A percentile compares a stretch with the other conserved stretches of the same genome.
Conservation (phyloP, 1,139 yeast species). For the Protomyces gravidus region DNA sequence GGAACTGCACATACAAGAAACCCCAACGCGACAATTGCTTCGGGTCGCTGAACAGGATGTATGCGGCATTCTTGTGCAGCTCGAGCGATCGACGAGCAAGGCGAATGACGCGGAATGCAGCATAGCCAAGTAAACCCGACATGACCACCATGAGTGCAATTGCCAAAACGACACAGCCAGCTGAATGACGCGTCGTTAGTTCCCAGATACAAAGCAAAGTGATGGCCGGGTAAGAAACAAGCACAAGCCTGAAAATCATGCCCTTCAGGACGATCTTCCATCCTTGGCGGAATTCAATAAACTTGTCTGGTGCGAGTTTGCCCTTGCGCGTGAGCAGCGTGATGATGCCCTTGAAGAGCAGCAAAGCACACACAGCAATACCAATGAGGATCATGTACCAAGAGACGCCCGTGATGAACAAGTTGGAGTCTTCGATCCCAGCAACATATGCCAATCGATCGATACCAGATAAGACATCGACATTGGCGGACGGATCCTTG, state of each 20-base stretch:
- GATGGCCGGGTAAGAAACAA: slow-evolving; percentile 57
- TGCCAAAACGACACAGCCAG: slow-evolving; percentile 77
- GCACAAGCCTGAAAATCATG: slow-evolving; percentile 66
- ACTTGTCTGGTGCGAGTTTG: slow-evolving; percentile 48
- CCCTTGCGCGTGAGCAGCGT: slow-evolving; percentile 65
- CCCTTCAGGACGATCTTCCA: slow-evolving; percentile 84
- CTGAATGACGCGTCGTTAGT: slow-evolving; percentile 73
- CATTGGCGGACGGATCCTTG: slow-evolving; percentile 56
- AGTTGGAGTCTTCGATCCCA: slow-evolving; percentile 73
- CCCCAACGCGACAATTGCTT: slow-evolving; percentile 82
- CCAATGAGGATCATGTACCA: slow-evolving; percentile 76
- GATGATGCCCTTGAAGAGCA: slow-evolving; percentile 57
- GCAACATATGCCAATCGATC: slow-evolving; percentile 86
- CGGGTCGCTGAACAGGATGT: slow-evolving; percentile 78
- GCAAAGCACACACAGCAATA: slow-evolving; percentile 58
- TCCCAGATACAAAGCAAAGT: slow-evolving; percentile 85
- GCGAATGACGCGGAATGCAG: slow-evolving; percentile 63
- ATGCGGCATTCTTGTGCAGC: slow-evolving; percentile 86
- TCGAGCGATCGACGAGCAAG: slow-evolving; percentile 68
- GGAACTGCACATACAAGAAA: slow-evolving; percentile 81
- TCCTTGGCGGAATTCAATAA: slow-evolving; percentile 71
- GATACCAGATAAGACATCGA: slow-evolving; percentile 66
- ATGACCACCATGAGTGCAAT: slow-evolving; percentile 59
- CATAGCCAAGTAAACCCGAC: slow-evolving; percentile 61
- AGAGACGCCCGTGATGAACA: slow-evolving; percentile 81